These are phyloP conservation scores for Blastocystis sp. DNA, from an alignment of 352 stramenopile genomes.

Conservation along the genomic window DNA sequence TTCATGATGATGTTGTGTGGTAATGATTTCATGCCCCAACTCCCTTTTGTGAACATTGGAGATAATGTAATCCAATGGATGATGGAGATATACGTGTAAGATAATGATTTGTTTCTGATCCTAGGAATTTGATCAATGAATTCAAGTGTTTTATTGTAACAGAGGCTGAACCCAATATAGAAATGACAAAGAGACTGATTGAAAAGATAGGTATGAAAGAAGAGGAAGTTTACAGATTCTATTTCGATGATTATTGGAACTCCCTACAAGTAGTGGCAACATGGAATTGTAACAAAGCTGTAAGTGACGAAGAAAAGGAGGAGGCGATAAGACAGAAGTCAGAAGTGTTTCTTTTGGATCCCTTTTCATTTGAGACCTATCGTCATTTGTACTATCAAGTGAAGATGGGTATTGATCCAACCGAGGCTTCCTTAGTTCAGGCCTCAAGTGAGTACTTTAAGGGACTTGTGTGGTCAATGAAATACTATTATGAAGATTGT, in stretches of 20 bases:
- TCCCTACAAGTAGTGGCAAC: background rate
- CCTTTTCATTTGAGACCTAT: background rate
- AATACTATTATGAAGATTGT: slow-evolving; percentile 93
- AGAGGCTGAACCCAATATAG: background rate
- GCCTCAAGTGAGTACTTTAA: slow-evolving; percentile 78
- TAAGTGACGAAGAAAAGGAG: background rate
- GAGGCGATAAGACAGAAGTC: background rate
- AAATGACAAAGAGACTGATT: background rate
- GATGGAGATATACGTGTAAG: slow-evolving; percentile 67
- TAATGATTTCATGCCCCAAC: slow-evolving; percentile 99
- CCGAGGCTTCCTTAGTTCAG: background rate
- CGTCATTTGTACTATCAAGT: slow-evolving; percentile 3
- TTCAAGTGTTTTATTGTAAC: background rate
- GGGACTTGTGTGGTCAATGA: slow-evolving; percentile 97
- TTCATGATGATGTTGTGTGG: slow-evolving; percentile 96
- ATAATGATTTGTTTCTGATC: background rate
- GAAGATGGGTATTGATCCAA: background rate
- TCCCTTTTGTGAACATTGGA: slow-evolving; percentile 91
- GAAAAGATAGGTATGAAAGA: background rate
- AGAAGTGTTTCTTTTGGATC: background rate
- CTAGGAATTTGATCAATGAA: background rate
- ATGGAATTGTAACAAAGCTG: background rate
- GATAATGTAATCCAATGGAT: slow-evolving; percentile 91
- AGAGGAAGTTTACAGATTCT: background rate
- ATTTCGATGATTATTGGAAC: background rate